phyloP scores from a whole-genome alignment of 495 filamentous ascomycete species.

The Letharia columbiana region DNA sequence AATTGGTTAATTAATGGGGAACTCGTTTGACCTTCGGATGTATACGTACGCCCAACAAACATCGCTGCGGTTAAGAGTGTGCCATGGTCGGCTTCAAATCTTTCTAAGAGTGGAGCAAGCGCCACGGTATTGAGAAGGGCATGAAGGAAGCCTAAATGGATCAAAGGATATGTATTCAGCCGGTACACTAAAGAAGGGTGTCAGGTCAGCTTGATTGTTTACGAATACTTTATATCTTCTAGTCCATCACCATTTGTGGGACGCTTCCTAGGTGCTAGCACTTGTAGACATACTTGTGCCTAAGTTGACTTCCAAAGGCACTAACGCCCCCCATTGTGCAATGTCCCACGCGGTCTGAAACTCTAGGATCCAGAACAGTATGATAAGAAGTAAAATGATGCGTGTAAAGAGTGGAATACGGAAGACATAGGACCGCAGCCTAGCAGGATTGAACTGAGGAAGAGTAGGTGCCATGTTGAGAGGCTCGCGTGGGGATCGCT shows the following conservation, averaged over 20 bases:
- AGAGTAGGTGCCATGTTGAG: constrained; percentile 22
- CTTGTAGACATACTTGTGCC: constrained; percentile 55
- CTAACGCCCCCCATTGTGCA: constrained; percentile 64
- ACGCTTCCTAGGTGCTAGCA: not conserved
- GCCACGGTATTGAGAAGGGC: constrained; percentile 69
- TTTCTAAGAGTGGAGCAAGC: constrained; percentile 73
- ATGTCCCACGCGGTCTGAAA: constrained; percentile 60
- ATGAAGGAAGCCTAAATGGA: constrained; percentile 76
- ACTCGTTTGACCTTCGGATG: not conserved
- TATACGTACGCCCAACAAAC: constrained; percentile 79
- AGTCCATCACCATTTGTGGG: not conserved
- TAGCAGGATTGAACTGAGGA: constrained; percentile 40
- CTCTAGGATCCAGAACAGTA: constrained; percentile 57
- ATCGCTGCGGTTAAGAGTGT: constrained; percentile 75
- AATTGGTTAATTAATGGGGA: constrained; percentile 1
- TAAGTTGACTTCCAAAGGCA: constrained; percentile 64
- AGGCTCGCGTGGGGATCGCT: not conserved
- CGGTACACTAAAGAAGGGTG: constrained; percentile 62
- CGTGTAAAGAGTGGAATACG: constrained; percentile 86
- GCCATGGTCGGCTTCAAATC: constrained; percentile 90
- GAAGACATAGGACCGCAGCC: constrained; percentile 60
- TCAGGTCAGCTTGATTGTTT: constrained; percentile 2
- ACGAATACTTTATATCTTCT: not conserved
- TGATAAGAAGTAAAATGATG: constrained; percentile 56
- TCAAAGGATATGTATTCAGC: constrained; percentile 83